Base-by-base conservation (phyloP, 371 early-diverging fungal genomes). In the Lichtheimia ornata region DNA sequence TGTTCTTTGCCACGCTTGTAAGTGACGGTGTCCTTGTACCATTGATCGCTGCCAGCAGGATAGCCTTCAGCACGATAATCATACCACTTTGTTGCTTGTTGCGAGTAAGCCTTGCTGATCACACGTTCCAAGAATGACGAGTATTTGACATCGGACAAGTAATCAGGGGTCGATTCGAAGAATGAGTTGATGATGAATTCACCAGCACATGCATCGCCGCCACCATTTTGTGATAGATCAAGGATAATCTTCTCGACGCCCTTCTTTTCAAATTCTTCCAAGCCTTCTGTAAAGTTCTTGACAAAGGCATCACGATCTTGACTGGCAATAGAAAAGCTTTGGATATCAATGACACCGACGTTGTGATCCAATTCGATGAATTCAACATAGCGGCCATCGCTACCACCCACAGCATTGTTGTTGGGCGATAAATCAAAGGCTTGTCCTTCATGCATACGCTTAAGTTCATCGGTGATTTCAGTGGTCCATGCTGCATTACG, bases 131-230 rank as follows among this genome's bases (percentile, higher is more conserved):
- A 57, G 64, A 81, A 73, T 25, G 75, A 71, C 0, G 77, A 69
- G 50, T 81, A 67, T 35, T 81, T 81, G 56, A 81, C 59, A 53
- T 81, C 81, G 17, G 81, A 81, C 25, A 65, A 57, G 50, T 81
- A 81, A 18, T 74, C 77, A 17, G 77, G 77, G 0, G 81, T 81
- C 22, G 73, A 67, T 45, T 66, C 63, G 50, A 77, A 75, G 56
- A 81, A 72, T 2, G 77, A 73, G 17, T 70, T 75, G 62, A 81
- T 81, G 22, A 81, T 58, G 49, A 75, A 81, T 59, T 81, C 81
- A 50, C 81, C 81, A 22, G 81, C 81, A 65, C 81, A 81, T 3
- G 81, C 81, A 65, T 81, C 81, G 43, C 81, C 81, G 20, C 81
- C 81, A 43, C 81, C 81, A 49, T 81, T 81, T 11, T 73, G 64